Percentiles rank a stretch among this genome's conserved stretches.
Evolutionary conservation across 1,284 basidiomycete species (phyloP).

Genomic region (Pseudozyma thailandica): DNA sequence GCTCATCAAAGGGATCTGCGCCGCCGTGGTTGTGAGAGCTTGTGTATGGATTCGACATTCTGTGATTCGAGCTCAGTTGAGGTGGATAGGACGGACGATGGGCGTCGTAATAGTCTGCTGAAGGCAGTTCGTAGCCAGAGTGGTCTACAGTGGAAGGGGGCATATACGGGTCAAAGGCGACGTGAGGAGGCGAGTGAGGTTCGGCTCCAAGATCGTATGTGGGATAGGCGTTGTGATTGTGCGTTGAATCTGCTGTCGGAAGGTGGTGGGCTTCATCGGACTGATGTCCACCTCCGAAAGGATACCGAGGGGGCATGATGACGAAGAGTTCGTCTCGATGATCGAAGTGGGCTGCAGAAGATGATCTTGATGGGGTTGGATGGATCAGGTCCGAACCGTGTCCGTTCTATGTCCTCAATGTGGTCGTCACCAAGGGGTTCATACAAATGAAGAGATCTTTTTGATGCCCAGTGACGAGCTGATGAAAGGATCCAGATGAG

Average conservation of each 20-base stretch:
- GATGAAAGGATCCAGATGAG: too few relatives aligned
- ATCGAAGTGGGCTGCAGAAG: conserved; percentile 22
- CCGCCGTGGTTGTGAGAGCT: conserved; percentile 26
- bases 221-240: conserved; percentile 38
- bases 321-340: conserved; percentile 1
- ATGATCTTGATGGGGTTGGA: background rate
- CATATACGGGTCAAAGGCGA: conserved; percentile 41
- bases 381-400: background rate
- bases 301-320: conserved; percentile 41
- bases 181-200: conserved; percentile 30
- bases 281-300: conserved; percentile 25
- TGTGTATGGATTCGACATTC: conserved; percentile 39
- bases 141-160: conserved; percentile 41
- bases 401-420: too few relatives aligned
- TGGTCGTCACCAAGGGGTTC: background rate
- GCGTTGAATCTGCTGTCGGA: conserved; percentile 24
- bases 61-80: conserved; percentile 20
- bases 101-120: conserved; percentile 39
- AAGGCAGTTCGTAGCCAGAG: conserved; percentile 36
- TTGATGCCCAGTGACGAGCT: too few relatives aligned
- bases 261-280: conserved; percentile 27
- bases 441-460: conserved; percentile 13
- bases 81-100: conserved; percentile 18
- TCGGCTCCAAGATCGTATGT: conserved; percentile 51
- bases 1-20: conserved; percentile 38